phyloP scores from a whole-genome alignment of 805 yeast species.

The Metschnikowia orientalis region DNA sequence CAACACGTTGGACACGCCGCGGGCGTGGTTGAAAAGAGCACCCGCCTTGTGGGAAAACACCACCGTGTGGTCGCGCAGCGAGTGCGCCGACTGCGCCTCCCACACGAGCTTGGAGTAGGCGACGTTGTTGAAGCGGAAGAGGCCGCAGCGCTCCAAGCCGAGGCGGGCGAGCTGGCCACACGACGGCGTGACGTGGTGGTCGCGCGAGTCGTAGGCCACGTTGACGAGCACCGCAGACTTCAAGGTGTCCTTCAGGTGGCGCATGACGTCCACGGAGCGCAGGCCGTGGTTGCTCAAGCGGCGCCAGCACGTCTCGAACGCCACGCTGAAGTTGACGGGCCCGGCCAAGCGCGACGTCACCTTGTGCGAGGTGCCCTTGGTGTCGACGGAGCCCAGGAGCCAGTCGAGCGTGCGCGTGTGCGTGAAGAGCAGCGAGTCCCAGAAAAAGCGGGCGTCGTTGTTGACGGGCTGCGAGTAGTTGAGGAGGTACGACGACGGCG shows the following conservation, averaged over 20 bases:
- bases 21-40: conserved; percentile 19
- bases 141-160: conserved; percentile 36
- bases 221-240: conserved; percentile 43
- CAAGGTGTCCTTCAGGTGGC: conserved; percentile 43
- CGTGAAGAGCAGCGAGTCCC: conserved; percentile 37
- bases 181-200: conserved; percentile 40
- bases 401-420: conserved; percentile 47
- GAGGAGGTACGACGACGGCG: conserved; percentile 46
- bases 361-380: conserved; percentile 42
- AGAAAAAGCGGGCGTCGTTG: conserved; percentile 37
- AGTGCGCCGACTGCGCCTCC: conserved; percentile 36
- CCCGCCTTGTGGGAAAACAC: conserved; percentile 34
- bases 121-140: conserved; percentile 21
- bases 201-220: conserved; percentile 41
- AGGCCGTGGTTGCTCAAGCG: conserved; percentile 29
- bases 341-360: conserved; percentile 33
- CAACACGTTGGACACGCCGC: conserved; percentile 35
- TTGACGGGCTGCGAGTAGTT: conserved; percentile 45
- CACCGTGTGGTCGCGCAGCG: conserved; percentile 17
- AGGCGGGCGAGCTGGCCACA: conserved; percentile 35
- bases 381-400: conserved; percentile 42
- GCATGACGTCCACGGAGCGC: conserved; percentile 27
- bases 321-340: conserved; percentile 45
- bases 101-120: conserved; percentile 38
- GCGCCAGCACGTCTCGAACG: conserved; percentile 42